phyloP scores from a whole-genome alignment of 495 filamentous ascomycete species.

The Penicillium cataractarum region DNA sequence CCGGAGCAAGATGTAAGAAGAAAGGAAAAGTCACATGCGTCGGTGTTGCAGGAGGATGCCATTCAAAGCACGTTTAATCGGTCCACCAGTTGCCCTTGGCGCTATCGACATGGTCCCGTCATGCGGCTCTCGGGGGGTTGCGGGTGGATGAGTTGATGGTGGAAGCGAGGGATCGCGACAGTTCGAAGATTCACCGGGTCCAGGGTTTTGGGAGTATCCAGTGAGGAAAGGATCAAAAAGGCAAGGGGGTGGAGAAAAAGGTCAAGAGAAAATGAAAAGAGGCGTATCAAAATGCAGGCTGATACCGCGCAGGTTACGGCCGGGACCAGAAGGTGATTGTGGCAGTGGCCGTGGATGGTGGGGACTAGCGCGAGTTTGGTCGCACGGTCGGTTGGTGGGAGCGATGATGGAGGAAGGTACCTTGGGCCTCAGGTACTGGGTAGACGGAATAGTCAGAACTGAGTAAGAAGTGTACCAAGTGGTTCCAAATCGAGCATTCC shows the following conservation, averaged over 20 bases:
- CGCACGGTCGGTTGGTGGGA: not conserved
- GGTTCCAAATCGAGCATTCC: constrained; percentile 9
- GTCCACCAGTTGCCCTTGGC: constrained; percentile 18
- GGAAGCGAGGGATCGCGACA: not conserved
- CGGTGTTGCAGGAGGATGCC: constrained; percentile 12
- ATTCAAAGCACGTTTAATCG: constrained; percentile 15
- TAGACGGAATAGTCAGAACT: not conserved
- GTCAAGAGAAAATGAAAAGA: not conserved
- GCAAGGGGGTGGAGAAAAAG: not conserved
- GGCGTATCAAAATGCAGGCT: constrained; percentile 12
- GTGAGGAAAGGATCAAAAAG: not conserved
- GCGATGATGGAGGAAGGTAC: not conserved
- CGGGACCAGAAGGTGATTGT: constrained; percentile 6
- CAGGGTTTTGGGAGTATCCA: constrained; percentile 11
- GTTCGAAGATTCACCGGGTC: not conserved
- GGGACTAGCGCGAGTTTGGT: not conserved
- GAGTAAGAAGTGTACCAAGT: not conserved
- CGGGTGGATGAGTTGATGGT: not conserved
- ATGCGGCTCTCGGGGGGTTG: constrained; percentile 4
- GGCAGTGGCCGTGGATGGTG: constrained; percentile 1
- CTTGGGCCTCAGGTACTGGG: not conserved
- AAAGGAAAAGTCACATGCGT: constrained; percentile 26
- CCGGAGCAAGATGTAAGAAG: constrained; percentile 6
- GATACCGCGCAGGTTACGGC: constrained; percentile 2
- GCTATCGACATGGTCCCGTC: constrained; percentile 30